phyloP scores from a whole-genome alignment of 164 flowering plant genomes.

The Hamamelis virginiana region DNA sequence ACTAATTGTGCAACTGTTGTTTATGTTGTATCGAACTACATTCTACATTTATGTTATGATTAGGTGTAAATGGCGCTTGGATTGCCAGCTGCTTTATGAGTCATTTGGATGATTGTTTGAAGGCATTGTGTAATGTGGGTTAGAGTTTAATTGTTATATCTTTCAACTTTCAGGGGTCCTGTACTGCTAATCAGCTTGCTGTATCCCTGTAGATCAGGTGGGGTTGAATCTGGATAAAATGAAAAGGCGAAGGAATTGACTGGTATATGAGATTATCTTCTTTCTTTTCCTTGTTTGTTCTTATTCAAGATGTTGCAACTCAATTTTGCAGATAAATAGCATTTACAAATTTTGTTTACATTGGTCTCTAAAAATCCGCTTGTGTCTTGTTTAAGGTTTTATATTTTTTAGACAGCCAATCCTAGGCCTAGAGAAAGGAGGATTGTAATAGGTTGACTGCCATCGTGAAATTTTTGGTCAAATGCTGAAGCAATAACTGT shows the following conservation, averaged over 20 bases:
- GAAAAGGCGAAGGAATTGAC: not conserved
- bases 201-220: not conserved
- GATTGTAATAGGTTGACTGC: no score
- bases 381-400: not conserved
- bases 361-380: not conserved
- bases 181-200: conserved; percentile 1
- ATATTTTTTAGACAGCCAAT: not conserved
- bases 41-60: not conserved
- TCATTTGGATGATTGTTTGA: not conserved
- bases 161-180: not conserved
- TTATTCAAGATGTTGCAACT: not conserved
- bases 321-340: not conserved
- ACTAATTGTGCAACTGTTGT: not conserved
- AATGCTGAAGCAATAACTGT: no score
- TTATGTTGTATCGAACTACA: not conserved
- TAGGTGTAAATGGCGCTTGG: not conserved
- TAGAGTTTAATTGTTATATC: not conserved
- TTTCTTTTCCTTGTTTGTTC: not conserved
- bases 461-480: no score
- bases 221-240: not conserved
- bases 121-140: not conserved
- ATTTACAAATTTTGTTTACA: no score
- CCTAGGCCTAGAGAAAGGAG: not conserved
- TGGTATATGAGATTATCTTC: not conserved
- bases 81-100: not conserved